These are phyloP conservation scores for Globisporangium iwayamae DNA, from an alignment of 352 stramenopile genomes.

Conservation along the genomic window DNA sequence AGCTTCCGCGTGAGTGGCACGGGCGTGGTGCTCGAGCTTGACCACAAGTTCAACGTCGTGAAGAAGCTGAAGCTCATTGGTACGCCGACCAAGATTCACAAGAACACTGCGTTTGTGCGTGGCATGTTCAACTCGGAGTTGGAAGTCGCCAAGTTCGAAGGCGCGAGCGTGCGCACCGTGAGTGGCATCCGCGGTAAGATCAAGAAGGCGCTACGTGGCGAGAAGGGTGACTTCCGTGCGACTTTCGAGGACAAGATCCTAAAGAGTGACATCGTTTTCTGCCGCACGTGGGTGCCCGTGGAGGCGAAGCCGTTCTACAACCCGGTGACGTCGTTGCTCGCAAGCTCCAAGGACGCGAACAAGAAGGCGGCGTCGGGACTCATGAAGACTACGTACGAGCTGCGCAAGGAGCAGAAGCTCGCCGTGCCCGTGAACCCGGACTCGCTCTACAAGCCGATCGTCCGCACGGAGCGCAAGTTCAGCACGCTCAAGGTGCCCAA, in stretches of 20 bases:
- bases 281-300: slow-evolving; percentile 98
- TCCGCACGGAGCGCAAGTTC: slow-evolving; percentile 92
- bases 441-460: slow-evolving; percentile 98
- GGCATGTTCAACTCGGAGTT: slow-evolving; percentile 96
- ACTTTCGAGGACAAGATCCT: slow-evolving; percentile 99
- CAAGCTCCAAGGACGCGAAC: slow-evolving; percentile 39
- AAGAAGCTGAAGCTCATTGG: slow-evolving; percentile 99
- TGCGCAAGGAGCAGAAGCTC: slow-evolving; percentile 93
- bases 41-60: slow-evolving; percentile 97
- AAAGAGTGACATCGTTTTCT: slow-evolving; percentile 99
- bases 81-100: slow-evolving; percentile 97
- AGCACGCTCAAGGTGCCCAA: slow-evolving; percentile 94
- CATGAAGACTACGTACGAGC: slow-evolving; percentile 95
- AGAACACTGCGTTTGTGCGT: slow-evolving; percentile 99
- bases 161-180: slow-evolving; percentile 96
- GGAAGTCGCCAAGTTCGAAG: slow-evolving; percentile 97
- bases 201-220: slow-evolving; percentile 94
- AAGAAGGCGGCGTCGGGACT: slow-evolving; percentile 51
- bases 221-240: slow-evolving; percentile 95
- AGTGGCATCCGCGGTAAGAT: slow-evolving; percentile 97
- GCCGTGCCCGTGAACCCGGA: slow-evolving; percentile 96
- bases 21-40: slow-evolving; percentile 96
- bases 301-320: slow-evolving; percentile 99
- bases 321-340: slow-evolving; percentile 89
- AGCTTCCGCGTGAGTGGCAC: slow-evolving; percentile 97